A percentile compares a stretch with the other conserved stretches of the same genome.
Evolutionary conservation across 192 early-diverging fungal species (phyloP).

Genomic region (Coemansia sp.): DNA sequence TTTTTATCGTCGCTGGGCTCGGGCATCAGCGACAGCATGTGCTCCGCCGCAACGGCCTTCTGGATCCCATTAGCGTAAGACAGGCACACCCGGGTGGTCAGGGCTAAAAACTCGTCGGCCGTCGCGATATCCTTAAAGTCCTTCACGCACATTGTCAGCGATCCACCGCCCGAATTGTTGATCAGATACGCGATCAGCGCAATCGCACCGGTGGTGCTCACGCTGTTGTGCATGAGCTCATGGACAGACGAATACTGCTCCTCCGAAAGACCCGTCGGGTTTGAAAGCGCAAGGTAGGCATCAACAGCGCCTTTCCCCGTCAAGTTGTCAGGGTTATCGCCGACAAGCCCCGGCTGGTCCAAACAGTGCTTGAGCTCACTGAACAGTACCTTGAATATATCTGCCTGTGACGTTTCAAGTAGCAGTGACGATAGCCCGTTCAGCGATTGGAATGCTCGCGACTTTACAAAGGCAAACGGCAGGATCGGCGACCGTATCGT

Average conservation of each 20-base stretch:
- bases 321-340: not conserved
- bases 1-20: constrained; percentile 23
- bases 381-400: constrained; percentile 39
- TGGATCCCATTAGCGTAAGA: constrained; percentile 26
- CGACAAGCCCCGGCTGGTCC: constrained; percentile 7
- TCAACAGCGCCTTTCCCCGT: not conserved
- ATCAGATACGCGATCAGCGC: constrained; percentile 42
- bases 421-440: constrained; percentile 45
- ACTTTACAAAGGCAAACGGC: constrained; percentile 53
- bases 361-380: constrained; percentile 33
- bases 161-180: constrained; percentile 42
- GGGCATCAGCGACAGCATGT: constrained; percentile 22
- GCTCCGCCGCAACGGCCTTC: constrained; percentile 41
- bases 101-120: constrained; percentile 30
- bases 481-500: constrained; percentile 49
- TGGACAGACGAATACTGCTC: constrained; percentile 27
- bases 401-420: constrained; percentile 47
- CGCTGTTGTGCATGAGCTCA: constrained; percentile 27
- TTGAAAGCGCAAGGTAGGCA: constrained; percentile 31
- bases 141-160: constrained; percentile 39
- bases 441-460: constrained; percentile 51
- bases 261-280: constrained; percentile 27
- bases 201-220: constrained; percentile 28
- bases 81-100: constrained; percentile 19
- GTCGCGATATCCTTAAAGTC: constrained; percentile 26